These are phyloP conservation scores for Morella rubra DNA, from an alignment of 306 rosid genomes.

Conservation along the genomic window DNA sequence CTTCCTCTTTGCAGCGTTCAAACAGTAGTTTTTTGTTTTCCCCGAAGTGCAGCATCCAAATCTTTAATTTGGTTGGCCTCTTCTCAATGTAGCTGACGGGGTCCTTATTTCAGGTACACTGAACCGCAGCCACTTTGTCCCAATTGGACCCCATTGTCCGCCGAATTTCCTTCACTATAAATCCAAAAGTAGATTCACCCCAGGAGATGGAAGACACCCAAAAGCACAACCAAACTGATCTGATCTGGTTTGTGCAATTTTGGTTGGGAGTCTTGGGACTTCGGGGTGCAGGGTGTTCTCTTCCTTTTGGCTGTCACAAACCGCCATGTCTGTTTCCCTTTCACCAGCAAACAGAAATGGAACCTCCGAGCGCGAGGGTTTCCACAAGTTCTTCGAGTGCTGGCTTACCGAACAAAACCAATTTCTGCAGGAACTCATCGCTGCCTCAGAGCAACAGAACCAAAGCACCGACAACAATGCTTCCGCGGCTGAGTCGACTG, in stretches of 20 bases:
- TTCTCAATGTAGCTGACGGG: no score
- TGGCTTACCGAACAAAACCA: conserved; percentile 51
- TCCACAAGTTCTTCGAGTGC: conserved; percentile 40
- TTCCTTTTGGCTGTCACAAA: not conserved
- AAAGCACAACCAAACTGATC: not conserved
- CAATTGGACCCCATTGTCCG: no score
- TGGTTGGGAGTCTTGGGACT: no score
- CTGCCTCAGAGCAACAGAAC: not conserved
- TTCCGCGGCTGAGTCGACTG: not conserved
- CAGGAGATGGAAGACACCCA: not conserved
- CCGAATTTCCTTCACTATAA: no score
- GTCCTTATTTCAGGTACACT: no score
- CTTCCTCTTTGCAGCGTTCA: no score
- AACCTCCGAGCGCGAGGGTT: conserved; percentile 27
- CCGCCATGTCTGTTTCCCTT: conserved; percentile 13
- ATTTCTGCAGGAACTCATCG: conserved; percentile 39
- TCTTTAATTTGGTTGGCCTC: no score
- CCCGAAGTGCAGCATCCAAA: no score
- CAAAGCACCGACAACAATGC: not conserved
- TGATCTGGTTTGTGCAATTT: no score
- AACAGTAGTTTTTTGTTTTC: no score
- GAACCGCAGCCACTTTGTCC: no score
- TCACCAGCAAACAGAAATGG: not conserved
- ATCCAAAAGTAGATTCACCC: not conserved
- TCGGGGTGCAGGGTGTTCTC: no score